Evolutionary conservation across 129 eudicot species (phyloP), one percentile per base, ranked within the genome.

Genomic region (Dittrichia graveolens): DNA sequence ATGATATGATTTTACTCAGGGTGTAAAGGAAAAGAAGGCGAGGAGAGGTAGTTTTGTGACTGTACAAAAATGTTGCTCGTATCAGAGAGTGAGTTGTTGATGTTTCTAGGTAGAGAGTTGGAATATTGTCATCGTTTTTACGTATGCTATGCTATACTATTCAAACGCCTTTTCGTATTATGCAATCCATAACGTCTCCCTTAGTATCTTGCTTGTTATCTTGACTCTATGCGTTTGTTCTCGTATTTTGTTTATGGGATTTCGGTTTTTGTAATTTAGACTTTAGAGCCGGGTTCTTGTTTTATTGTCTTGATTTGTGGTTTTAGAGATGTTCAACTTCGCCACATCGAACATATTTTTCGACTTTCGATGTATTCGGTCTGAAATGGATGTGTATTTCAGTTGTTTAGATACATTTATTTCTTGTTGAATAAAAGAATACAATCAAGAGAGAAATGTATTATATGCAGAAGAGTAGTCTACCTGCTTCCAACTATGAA

Each of bases 41-140:
- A 55, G 62, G 37, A 12, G 71, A 63, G 80, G 80, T 77, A 78
- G 85, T 63, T 78, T 80, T 75, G 89, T 79, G 87, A 85, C 87
- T 87, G 95, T 91, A 87, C 84, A 85, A 82, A 87, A 82, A 85
- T 76, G 94, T 81, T 67, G 85, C 85, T 58, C 76, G 75, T 78
- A 57, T 77, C 49, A 69, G 71, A 67, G 70, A 42, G 69, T 61
- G 8, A 5, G 74, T 44, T 39, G 72, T 24, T 71, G 37, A 65
- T 59, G 46, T 58, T 67, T 78, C 42, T 61, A 65, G 40, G n/a
- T 57, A 71, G 39, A 34, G 64, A 31, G 18, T 9, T 58, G 42
- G 66, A 24, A 37, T 61, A 37, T 61, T 45, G 54, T 48, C 31
- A 48, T 48, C 14, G n/a, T 48, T 1, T 49, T 8, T 14, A 19